These are phyloP conservation scores for Simmondsia chinensis DNA, from an alignment of 148 eudicot species.

Conservation along the genomic window DNA sequence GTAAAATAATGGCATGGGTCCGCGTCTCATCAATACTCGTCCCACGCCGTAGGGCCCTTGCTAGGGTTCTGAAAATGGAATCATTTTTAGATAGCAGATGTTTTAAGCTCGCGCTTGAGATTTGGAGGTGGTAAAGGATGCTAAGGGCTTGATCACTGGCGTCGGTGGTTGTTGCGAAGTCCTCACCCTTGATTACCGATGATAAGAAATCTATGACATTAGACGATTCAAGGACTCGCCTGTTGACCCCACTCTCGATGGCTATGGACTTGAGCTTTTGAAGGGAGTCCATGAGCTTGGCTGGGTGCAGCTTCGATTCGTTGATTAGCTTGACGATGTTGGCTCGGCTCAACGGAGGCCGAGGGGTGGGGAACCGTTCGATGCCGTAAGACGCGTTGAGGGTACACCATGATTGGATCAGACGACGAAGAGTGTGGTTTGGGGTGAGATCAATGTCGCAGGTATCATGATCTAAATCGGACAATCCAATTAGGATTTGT, in stretches of 20 bases:
- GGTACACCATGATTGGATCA: conserved; percentile 87
- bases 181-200: conserved; percentile 16
- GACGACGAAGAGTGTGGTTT: conserved; percentile 67
- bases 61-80: conserved; percentile 10
- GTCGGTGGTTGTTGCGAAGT: too few relatives aligned
- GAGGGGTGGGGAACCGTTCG: conserved; percentile 67
- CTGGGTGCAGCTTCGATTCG: conserved; percentile 16
- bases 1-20: too few relatives aligned
- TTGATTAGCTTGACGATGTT: conserved; percentile 40
- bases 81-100: conserved; percentile 12
- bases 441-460: conserved; percentile 42
- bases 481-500: conserved; percentile 45
- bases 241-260: conserved; percentile 35
- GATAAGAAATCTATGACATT: conserved; percentile 43
- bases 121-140: conserved; percentile 35
- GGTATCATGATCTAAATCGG: background rate
- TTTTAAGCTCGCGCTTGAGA: conserved; percentile 29
- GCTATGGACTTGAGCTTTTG: conserved; percentile 40
- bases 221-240: conserved; percentile 34
- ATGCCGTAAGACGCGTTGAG: conserved; percentile 56
- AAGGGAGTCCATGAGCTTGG: conserved; percentile 11
- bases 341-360: conserved; percentile 30
- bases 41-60: too few relatives aligned
- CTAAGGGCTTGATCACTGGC: conserved; percentile 34
- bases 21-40: too few relatives aligned